These are phyloP conservation scores for Tolypocladium tundrense DNA, from an alignment of 2,329 filamentous ascomycete genomes.

Conservation along the genomic window DNA sequence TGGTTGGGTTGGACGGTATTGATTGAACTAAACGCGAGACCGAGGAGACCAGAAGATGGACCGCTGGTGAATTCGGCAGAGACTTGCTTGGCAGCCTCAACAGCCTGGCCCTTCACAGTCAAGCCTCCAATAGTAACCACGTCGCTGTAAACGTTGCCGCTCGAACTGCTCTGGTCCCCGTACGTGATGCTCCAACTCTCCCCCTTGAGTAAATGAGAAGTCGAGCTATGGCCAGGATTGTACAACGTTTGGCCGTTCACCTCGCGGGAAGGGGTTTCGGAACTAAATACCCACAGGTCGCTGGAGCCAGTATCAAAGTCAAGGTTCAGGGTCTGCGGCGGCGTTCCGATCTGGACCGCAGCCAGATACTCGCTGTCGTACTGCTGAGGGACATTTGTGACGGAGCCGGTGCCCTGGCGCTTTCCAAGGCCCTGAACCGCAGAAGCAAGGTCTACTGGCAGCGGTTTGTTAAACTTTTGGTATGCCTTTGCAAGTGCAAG, in stretches of 20 bases:
- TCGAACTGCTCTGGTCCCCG: constrained; percentile 31
- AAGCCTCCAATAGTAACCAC: constrained; percentile 30
- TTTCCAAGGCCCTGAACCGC: background rate
- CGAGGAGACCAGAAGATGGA: constrained; percentile 32
- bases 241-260: constrained; percentile 30
- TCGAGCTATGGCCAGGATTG: constrained; percentile 25
- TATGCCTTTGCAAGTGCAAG: background rate
- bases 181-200: constrained; percentile 32
- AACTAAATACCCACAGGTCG: constrained; percentile 27
- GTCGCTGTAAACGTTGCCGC: constrained; percentile 33
- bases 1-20: constrained; percentile 29
- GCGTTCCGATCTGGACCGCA: constrained; percentile 10
- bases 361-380: constrained; percentile 7
- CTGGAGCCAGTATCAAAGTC: constrained; percentile 14
- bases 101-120: constrained; percentile 28
- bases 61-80: constrained; percentile 28
- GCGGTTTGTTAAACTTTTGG: background rate
- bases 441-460: background rate
- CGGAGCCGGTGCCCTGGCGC: constrained; percentile 4
- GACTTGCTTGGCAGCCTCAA: constrained; percentile 32
- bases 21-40: constrained; percentile 30
- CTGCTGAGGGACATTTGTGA: constrained; percentile 1
- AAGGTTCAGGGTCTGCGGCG: constrained; percentile 8
- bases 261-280: constrained; percentile 25
- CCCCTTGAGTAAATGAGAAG: constrained; percentile 24